These are phyloP conservation scores for Suaeda aralocaspica DNA, from an alignment of 148 eudicot species.

Conservation along the genomic window DNA sequence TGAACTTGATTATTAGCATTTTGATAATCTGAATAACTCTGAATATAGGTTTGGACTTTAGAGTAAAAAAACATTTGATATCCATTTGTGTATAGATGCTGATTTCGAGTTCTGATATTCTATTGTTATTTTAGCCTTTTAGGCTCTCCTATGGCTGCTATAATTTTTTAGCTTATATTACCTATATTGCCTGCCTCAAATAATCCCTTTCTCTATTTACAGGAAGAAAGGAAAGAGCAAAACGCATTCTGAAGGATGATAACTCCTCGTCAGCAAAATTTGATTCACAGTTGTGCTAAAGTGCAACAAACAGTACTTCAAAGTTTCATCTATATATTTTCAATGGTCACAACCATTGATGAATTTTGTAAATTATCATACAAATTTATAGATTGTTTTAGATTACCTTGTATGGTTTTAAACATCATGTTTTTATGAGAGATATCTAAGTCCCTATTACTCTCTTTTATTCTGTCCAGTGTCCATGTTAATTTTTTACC, in stretches of 20 bases:
- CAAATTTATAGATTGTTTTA: conserved; percentile 10
- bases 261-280: not conserved
- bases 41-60: too few species aligned
- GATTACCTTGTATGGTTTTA: conserved; percentile 2
- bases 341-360: not conserved
- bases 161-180: not conserved
- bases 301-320: not conserved
- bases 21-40: not conserved
- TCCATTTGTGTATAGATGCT: too few species aligned
- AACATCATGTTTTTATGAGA: not conserved
- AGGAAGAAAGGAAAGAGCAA: conserved; percentile 31
- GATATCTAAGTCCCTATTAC: not conserved
- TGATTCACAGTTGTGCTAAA: not conserved
- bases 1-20: not conserved
- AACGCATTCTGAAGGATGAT: conserved; percentile 21
- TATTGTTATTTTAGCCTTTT: not conserved
- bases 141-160: not conserved
- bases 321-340: not conserved
- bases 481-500: not conserved
- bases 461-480: not conserved
- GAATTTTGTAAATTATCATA: conserved; percentile 16
- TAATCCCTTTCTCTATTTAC: not conserved
- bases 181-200: not conserved
- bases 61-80: too few species aligned
- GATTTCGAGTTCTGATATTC: not conserved